phyloP scores from a whole-genome alignment of 768 basidiomycete species.

The Agaricus sinodeliciosus region DNA sequence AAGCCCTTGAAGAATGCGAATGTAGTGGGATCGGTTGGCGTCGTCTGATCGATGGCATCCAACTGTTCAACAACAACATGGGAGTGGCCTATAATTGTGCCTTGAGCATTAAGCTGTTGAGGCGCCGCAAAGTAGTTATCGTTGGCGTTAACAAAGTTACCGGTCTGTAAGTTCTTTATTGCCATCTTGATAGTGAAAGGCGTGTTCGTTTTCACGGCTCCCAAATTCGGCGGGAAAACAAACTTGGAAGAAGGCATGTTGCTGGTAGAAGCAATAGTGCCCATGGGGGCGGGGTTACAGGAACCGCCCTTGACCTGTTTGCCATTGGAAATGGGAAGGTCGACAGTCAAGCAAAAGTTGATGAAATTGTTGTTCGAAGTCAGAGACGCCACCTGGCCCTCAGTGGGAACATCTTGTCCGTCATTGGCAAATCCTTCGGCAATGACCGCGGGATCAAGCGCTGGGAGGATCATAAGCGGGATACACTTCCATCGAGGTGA shows the following conservation, averaged over 20 bases:
- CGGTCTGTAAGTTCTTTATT: conserved; percentile 31
- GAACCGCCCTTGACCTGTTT: conserved; percentile 39
- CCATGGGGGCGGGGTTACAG: conserved; percentile 49
- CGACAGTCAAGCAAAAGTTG: conserved; percentile 44
- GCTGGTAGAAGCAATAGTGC: conserved; percentile 34
- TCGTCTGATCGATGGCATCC: conserved; percentile 33
- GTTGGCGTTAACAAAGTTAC: conserved; percentile 46
- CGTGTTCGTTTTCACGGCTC: conserved; percentile 30
- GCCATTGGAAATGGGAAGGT: conserved; percentile 47
- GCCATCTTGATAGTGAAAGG: conserved; percentile 36
- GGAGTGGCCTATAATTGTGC: conserved; percentile 44
- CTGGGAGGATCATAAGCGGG: conserved; percentile 14
- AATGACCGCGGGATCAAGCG: conserved; percentile 36
- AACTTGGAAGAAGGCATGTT: conserved; percentile 47
- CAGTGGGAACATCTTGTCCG: conserved; percentile 33
- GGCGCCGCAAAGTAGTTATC: conserved; percentile 45
- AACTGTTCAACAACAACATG: conserved; percentile 51
- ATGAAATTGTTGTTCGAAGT: conserved; percentile 63
- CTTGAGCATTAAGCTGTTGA: conserved; percentile 36
- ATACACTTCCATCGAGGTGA: neutral
- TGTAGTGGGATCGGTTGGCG: conserved; percentile 37
- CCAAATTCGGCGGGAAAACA: conserved; percentile 33
- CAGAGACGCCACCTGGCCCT: conserved; percentile 42
- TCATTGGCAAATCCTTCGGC: conserved; percentile 33
- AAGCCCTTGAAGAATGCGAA: conserved; percentile 66